phyloP scores from a whole-genome alignment of 108 stramenopile genomes.

The Discostella stelligeroides region DNA sequence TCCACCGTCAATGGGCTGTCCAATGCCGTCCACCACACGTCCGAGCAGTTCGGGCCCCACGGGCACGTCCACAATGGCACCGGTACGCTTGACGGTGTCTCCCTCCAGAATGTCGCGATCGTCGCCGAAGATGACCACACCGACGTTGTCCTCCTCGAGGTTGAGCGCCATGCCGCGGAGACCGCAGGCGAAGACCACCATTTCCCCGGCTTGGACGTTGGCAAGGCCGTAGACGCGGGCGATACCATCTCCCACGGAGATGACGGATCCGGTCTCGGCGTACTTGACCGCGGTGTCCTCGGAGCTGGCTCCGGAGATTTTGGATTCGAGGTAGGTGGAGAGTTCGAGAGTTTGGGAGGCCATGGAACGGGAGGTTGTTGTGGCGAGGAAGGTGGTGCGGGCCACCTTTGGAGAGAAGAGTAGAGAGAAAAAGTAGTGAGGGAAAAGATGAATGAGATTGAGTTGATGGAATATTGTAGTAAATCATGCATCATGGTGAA shows the following conservation, averaged over 20 bases:
- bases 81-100: constrained; percentile 99
- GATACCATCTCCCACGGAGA: constrained; percentile 99
- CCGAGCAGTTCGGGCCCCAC: constrained; percentile 97
- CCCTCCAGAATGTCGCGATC: constrained; percentile 99
- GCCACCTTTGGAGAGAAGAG: constrained; percentile 53
- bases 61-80: constrained; percentile 99
- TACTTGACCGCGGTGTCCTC: constrained; percentile 88
- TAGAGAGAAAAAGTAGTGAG: not conserved
- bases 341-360: constrained; percentile 95
- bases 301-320: constrained; percentile 90
- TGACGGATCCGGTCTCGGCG: constrained; percentile 98
- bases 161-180: constrained; percentile 99
- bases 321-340: constrained; percentile 95
- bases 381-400: constrained; percentile 56
- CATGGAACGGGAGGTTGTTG: constrained; percentile 72
- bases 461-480: not conserved
- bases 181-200: constrained; percentile 97
- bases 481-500: too few relatives aligned
- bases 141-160: constrained; percentile 99
- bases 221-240: constrained; percentile 99
- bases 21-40: constrained; percentile 99
- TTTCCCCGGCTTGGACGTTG: constrained; percentile 99
- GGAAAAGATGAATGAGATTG: not conserved
- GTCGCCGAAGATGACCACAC: constrained; percentile 99
- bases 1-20: constrained; percentile 96